These are phyloP conservation scores for Cercophora sp. DNA, from an alignment of 495 filamentous ascomycete genomes.

Conservation along the genomic window DNA sequence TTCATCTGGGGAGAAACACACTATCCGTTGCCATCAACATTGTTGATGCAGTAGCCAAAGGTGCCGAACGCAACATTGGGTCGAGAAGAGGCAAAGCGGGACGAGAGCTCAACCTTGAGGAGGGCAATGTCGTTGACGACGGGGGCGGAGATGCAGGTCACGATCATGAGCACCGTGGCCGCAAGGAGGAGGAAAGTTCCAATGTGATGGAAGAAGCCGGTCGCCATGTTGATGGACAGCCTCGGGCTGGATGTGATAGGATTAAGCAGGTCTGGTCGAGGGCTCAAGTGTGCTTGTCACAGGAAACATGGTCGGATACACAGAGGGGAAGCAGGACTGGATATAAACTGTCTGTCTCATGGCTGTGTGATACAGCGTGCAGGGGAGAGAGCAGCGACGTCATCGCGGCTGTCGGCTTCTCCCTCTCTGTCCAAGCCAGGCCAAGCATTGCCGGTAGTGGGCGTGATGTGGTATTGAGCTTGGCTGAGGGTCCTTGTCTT, in stretches of 20 bases:
- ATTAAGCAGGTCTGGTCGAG: not conserved
- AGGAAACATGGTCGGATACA: too few relatives aligned
- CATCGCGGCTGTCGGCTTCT: not conserved
- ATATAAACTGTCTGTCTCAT: slow-evolving; percentile 3
- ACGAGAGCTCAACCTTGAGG: slow-evolving; percentile 44
- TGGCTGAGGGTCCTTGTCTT: slow-evolving; percentile 8
- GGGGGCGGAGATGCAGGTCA: slow-evolving; percentile 56
- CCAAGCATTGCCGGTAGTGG: not conserved
- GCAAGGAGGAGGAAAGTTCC: slow-evolving; percentile 57
- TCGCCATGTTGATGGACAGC: slow-evolving; percentile 33
- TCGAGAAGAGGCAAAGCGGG: not conserved
- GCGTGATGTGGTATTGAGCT: not conserved
- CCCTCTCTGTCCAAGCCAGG: too few relatives aligned
- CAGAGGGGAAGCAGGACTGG: slow-evolving; percentile 3
- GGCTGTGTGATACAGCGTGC: not conserved
- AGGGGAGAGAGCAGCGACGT: not conserved
- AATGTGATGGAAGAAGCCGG: slow-evolving; percentile 53
- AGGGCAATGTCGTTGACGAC: slow-evolving; percentile 50
- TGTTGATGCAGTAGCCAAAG: slow-evolving; percentile 52
- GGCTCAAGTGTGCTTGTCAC: not conserved
- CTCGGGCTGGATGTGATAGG: not conserved
- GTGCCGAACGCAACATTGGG: slow-evolving; percentile 51
- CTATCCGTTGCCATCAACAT: slow-evolving; percentile 8
- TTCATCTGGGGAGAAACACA: too few relatives aligned
- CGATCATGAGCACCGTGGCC: slow-evolving; percentile 51